A percentile compares a stretch with the other conserved stretches of the same genome.
Conservation (phyloP, 106 monocot genomes). For the Platanthera zijinensis region DNA sequence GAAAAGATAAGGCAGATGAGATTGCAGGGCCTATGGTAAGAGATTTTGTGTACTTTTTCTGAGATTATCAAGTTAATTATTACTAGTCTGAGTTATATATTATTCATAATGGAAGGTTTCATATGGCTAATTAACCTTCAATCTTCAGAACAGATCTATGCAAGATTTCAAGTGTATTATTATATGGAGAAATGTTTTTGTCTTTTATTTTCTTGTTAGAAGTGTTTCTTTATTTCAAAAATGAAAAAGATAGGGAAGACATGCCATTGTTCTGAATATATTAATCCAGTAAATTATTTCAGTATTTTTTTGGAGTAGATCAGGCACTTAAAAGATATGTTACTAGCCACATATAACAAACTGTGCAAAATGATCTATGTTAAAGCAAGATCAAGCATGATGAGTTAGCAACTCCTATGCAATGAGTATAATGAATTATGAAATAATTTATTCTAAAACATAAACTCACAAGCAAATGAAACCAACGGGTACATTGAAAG, state of each 20-base stretch:
- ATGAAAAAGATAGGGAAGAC: background rate
- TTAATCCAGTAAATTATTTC: too few species aligned
- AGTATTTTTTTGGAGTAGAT: too few species aligned
- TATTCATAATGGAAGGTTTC: background rate
- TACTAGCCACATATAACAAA: too few species aligned
- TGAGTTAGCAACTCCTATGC: too few species aligned
- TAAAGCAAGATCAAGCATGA: too few species aligned
- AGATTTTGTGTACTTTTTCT: background rate
- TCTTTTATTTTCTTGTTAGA: background rate
- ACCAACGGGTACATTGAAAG: too few species aligned
- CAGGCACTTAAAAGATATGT: too few species aligned
- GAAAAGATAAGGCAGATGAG: conserved; percentile 73
- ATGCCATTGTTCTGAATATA: background rate
- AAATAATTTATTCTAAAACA: too few species aligned
- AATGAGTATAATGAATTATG: too few species aligned
- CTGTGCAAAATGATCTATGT: too few species aligned
- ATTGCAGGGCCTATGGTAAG: conserved; percentile 67
- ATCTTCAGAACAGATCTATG: background rate
- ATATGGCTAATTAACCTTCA: background rate
- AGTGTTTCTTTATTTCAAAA: background rate
- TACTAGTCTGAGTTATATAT: background rate
- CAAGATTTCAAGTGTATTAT: background rate
- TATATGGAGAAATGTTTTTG: background rate
- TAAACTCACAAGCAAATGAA: too few species aligned
- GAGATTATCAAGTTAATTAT: background rate